Evolutionary conservation across 140 eudicot genomes (phyloP), one percentile per base, ranked within the genome.

Genomic region (Artemisia princeps): DNA sequence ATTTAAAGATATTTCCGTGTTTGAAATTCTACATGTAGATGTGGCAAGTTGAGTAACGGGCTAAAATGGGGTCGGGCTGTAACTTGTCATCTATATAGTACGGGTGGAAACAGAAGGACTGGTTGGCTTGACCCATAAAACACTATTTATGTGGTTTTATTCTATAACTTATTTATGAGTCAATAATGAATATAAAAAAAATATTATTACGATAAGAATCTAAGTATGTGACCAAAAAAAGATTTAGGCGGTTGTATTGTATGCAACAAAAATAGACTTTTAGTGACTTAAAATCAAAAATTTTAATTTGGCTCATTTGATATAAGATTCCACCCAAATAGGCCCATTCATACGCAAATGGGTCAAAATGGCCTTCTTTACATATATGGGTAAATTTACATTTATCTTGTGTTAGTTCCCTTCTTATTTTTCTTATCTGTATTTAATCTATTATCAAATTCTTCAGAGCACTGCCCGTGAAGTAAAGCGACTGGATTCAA

Each of bases 381-480:
- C 55, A 13, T 11, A 50, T 6, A 50, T 13, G 55, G 17, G 14
- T 50, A 50, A 0, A 50, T 17, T 4, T 5, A 14, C 3, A 16
- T n/a, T n/a, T 55, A 22, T 55, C 30, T 55, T 51, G 59, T 70
- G 13, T 73, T 44, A 53, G 58, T 3, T 53, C 22, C 19, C 49
- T 40, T 19, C 0, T 37, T 17, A 10, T 13, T 0, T 49, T 28
- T 61, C 52, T 50, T 40, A 8, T 64, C 6, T 1, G 17, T 70
- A 23, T 33, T 45, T 54, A 42, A 61, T 65, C 33, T 9, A 16
- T 48, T 52, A 56, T 67, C 74, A 10, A 14, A 51, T 59, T 14
- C 59, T 51, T 33, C 83, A 94, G 99, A 84, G 88, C 77, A 94
- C 99, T 26, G 83, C 99, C 37, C 92, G 96, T 58, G 99, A 94